Conservation (phyloP, 2,329 filamentous ascomycete species). For the Aspergillus sclerotialis region DNA sequence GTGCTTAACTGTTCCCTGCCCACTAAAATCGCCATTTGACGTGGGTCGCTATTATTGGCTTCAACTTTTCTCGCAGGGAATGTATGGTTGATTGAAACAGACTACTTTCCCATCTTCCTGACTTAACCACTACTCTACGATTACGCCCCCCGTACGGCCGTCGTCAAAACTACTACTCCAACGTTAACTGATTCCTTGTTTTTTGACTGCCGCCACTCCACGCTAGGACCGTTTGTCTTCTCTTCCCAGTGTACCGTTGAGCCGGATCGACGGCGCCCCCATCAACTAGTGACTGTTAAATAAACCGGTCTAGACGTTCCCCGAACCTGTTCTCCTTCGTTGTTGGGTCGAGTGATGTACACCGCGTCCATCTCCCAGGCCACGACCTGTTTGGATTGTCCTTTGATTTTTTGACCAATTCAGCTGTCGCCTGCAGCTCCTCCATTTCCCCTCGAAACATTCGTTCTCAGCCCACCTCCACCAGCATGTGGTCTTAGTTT, state of each 20-base stretch:
- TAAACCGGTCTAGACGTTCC: slow-evolving; percentile 17
- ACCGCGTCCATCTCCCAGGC: slow-evolving; percentile 7
- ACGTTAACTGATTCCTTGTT: slow-evolving; percentile 1
- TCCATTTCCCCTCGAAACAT: slow-evolving; percentile 5
- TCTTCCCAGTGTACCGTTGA: not conserved
- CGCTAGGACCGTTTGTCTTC: not conserved
- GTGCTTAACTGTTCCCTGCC: too few species aligned
- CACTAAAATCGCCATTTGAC: slow-evolving; percentile 10
- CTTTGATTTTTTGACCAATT: slow-evolving; percentile 6
- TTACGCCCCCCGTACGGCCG: not conserved
- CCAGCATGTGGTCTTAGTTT: slow-evolving; percentile 30
- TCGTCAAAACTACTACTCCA: too few species aligned
- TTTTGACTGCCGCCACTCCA: slow-evolving; percentile 1
- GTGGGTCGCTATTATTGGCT: slow-evolving; percentile 19
- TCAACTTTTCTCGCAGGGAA: too few species aligned
- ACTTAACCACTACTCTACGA: not conserved
- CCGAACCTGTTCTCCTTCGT: slow-evolving; percentile 12
- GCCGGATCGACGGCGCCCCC: slow-evolving; percentile 5
- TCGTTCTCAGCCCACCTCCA: not conserved
- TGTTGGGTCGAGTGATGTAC: slow-evolving; percentile 12
- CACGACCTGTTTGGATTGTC: slow-evolving; percentile 9
- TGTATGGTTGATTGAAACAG: slow-evolving; percentile 11
- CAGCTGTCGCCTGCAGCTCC: slow-evolving; percentile 4
- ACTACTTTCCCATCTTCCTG: slow-evolving; percentile 3
- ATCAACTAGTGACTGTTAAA: slow-evolving; percentile 6